These are phyloP conservation scores for Zygosaccharomyces pseudorouxii DNA, from an alignment of 805 yeast species.

Conservation along the genomic window DNA sequence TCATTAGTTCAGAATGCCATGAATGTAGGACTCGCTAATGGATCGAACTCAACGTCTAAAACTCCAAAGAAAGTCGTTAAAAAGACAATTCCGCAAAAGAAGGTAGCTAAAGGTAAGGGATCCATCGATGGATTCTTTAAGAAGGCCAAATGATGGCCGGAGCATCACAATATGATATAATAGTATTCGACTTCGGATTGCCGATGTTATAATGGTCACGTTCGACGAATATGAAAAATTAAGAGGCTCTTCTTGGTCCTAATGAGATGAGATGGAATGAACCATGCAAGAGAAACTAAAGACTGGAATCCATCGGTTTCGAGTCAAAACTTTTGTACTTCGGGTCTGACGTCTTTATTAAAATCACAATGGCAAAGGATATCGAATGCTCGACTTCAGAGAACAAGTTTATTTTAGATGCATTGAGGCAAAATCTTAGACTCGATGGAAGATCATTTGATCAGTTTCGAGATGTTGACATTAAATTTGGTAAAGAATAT, in stretches of 20 bases:
- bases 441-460: conserved; percentile 65
- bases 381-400: conserved; percentile 63
- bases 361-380: conserved; percentile 49
- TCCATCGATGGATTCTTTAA: conserved; percentile 67
- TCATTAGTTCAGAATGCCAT: conserved; percentile 32
- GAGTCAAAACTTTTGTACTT: background rate
- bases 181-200: background rate
- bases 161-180: no score
- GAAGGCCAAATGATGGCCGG: conserved; percentile 24
- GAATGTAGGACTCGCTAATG: conserved; percentile 26
- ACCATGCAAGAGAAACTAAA: background rate
- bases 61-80: conserved; percentile 24
- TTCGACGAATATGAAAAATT: conserved; percentile 8
- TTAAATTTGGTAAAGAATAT: conserved; percentile 61
- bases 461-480: conserved; percentile 60
- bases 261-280: background rate
- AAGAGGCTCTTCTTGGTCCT: background rate
- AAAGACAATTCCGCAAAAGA: conserved; percentile 32
- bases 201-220: background rate
- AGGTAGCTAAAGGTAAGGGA: conserved; percentile 55
- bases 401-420: conserved; percentile 53
- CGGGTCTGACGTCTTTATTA: background rate
- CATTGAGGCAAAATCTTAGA: conserved; percentile 59
- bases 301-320: background rate
- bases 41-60: conserved; percentile 14